Base-by-base conservation (phyloP, 257 asterid genomes). In the Ehretia macrophylla region DNA sequence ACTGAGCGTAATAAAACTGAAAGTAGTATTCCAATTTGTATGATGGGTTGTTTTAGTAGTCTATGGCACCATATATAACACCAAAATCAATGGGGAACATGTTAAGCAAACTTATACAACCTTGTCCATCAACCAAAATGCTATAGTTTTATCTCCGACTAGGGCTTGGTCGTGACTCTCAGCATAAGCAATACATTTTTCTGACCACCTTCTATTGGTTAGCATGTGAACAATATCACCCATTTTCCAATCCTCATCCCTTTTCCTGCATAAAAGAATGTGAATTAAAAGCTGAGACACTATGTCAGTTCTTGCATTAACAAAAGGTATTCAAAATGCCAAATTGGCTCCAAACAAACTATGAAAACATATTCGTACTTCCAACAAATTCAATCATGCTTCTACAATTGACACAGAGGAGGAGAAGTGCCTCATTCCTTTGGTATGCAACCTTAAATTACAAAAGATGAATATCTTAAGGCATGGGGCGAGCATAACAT, bases 81-180 rank as follows among this genome's bases (percentile, higher is more conserved):
- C 35, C 35, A 27, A n/a, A 49, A 10, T 49, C 5, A 21, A n/a
- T 17, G 17, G 11, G 1, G 14, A 49, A 17, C 21, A 49, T 17
- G 54, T 21, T 8, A 17, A 16, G 23, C 20, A n/a, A 53, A 67
- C 17, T 53, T 75, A 62, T 38, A 64, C 19, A 59, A 92, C 99
- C 99, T 93, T 93, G 77, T 93, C 99, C 99, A 92, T 92, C 81
- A 92, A 72, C 99, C 97, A 86, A 79, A 92, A 92, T 61, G 99
- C 97, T 64, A 92, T 86, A 65, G 97, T 92, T 78, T 93, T 93
- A 77, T 93, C 99, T 8, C 99, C 99, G 56, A 93, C 99, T 48
- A 92, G 79, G 20, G 99, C 99, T 80, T 92, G 99, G 71, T 92
- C 99, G 59, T 92, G 99, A 65, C 99, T 92, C 80, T 92, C 99